phyloP scores from a whole-genome alignment of 805 yeast genomes.

The Ogataea polymorpha region DNA sequence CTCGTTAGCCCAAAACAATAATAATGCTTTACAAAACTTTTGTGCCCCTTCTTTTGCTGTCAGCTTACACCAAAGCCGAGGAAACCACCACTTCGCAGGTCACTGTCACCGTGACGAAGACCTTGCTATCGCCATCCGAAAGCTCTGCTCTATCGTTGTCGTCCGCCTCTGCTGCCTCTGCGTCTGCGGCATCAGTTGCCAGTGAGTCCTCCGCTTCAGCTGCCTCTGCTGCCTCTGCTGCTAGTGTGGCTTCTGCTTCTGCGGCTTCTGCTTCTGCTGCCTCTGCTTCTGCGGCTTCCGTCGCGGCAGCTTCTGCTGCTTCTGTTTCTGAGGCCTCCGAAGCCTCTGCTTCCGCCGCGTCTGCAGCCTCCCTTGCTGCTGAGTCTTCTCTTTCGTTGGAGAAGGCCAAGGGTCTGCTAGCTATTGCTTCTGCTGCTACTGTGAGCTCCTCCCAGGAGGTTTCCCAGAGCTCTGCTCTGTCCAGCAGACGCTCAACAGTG shows the following conservation, averaged over 20 bases:
- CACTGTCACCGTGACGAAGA: conserved; percentile 46
- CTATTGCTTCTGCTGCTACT: conserved; percentile 27
- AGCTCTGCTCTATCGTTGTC: conserved; percentile 31
- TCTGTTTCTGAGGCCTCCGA: conserved; percentile 16
- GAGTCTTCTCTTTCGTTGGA: conserved; percentile 17
- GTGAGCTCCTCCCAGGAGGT: conserved; percentile 18
- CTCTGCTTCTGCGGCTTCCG: conserved; percentile 22
- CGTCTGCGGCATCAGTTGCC: conserved; percentile 19
- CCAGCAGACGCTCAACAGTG: conserved; percentile 25
- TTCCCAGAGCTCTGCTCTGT: conserved; percentile 25
- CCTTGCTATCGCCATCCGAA: conserved; percentile 46
- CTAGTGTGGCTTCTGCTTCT: conserved; percentile 32
- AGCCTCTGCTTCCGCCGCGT: conserved; percentile 15
- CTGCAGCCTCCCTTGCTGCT: conserved; percentile 23
- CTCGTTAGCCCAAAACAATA: neutral
- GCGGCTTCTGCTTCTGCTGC: conserved; percentile 26
- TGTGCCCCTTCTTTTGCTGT: conserved; percentile 25
- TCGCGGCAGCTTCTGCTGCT: conserved; percentile 15
- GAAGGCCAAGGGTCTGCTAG: conserved; percentile 15
- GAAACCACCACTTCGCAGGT: conserved; percentile 40
- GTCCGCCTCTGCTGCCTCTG: conserved; percentile 20
- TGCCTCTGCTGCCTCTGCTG: conserved; percentile 28
- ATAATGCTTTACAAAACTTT: conserved; percentile 27
- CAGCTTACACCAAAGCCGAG: conserved; percentile 28
- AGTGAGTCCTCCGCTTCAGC: conserved; percentile 17